These are phyloP conservation scores for Coemansia furcata DNA, from an alignment of 192 early-diverging fungal genomes.

Conservation along the genomic window DNA sequence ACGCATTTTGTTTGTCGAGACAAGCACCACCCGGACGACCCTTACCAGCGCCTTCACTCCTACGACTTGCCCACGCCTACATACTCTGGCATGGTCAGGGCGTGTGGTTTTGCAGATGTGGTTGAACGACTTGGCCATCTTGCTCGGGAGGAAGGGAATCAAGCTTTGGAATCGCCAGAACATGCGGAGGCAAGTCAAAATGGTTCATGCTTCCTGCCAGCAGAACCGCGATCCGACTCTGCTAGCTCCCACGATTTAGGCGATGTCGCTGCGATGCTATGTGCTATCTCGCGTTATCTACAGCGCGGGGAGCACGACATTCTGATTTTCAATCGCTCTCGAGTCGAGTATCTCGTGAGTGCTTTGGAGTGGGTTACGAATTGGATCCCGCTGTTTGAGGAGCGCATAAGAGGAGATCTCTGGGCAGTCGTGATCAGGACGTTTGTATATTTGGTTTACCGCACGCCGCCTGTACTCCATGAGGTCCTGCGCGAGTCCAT, in stretches of 20 bases:
- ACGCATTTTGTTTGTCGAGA: background rate
- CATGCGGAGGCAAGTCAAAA: background rate
- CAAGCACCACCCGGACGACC: background rate
- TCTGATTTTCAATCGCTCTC: background rate
- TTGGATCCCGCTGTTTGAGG: background rate
- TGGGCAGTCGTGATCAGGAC: background rate
- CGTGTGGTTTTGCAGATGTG: background rate
- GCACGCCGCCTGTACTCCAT: background rate
- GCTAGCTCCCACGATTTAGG: background rate
- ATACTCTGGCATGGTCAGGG: background rate
- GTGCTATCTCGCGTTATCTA: background rate
- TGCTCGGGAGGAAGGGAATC: background rate
- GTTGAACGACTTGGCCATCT: background rate
- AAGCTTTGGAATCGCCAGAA: background rate
- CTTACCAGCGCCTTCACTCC: background rate
- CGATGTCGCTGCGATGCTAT: background rate
- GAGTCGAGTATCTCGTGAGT: background rate
- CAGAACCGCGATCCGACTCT: background rate
- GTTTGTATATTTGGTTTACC: background rate
- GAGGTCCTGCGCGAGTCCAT: background rate
- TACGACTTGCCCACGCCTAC: background rate
- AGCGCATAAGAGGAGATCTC: background rate
- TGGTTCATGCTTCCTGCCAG: background rate
- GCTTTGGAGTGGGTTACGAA: background rate
- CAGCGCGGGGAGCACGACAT: background rate